phyloP scores from a whole-genome alignment of 805 yeast genomes.

The Huiozyma naganishii region DNA sequence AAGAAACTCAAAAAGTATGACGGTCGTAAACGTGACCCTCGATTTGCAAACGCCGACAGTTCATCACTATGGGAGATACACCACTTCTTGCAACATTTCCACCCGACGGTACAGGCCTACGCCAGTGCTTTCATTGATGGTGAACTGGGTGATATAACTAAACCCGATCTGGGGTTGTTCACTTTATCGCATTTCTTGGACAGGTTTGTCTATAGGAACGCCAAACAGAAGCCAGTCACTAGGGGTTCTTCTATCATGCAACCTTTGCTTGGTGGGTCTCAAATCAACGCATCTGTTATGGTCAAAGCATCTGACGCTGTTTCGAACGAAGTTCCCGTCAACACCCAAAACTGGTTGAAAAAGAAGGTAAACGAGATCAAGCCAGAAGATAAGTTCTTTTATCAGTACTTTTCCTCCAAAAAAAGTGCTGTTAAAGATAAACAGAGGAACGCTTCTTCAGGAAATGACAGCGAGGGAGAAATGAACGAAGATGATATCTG shows the following conservation, averaged over 20 bases:
- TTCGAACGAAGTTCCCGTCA: constrained; percentile 53
- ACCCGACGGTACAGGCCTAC: constrained; percentile 81
- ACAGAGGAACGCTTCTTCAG: constrained; percentile 4
- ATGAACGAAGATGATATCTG: constrained; percentile 65
- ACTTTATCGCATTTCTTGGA: constrained; percentile 86
- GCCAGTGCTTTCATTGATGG: constrained; percentile 54
- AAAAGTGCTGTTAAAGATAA: constrained; percentile 31
- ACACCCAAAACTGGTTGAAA: constrained; percentile 74
- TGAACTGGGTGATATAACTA: constrained; percentile 35
- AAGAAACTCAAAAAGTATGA: constrained; percentile 41
- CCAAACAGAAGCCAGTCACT: constrained; percentile 62
- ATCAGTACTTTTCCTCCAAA: constrained; percentile 67
- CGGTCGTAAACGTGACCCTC: constrained; percentile 86
- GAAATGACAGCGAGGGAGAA: constrained; percentile 34
- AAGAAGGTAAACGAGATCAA: constrained; percentile 53
- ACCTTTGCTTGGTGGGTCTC: constrained; percentile 71
- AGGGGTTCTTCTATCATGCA: constrained; percentile 95
- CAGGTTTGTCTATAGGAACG: constrained; percentile 88
- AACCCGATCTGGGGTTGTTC: constrained; percentile 86
- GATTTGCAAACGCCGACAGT: constrained; percentile 71
- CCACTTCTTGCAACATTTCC: constrained; percentile 70
- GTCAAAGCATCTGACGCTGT: constrained; percentile 49
- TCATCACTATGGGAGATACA: constrained; percentile 81
- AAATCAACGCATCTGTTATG: constrained; percentile 54
- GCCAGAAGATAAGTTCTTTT: constrained; percentile 84